Base-by-base conservation (phyloP, 2,329 filamentous ascomycete species). In the Cladosporium sp. region DNA sequence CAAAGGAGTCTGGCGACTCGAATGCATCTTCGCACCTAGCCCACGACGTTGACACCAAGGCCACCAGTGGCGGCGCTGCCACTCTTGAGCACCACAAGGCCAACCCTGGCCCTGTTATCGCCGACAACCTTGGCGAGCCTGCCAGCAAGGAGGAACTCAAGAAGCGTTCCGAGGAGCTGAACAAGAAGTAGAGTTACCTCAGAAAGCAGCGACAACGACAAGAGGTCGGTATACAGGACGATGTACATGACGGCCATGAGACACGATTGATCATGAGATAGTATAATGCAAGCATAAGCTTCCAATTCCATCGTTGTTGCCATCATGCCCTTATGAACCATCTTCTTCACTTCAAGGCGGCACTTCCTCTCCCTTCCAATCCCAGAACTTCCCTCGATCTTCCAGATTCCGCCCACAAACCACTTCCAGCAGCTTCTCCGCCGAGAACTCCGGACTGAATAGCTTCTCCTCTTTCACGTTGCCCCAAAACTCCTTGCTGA, bases 401-500 rank as follows among this genome's bases (percentile, higher is more conserved):
- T 81, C 79, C 14, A 83, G 49, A 1, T 75, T 74, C 64, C 86
- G 77, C 5, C 77, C 74, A 44, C 76, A 78, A 5, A 89, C 77
- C 8, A 93, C 86, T 37, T 84, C 80, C 29, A 89, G 75, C 78
- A 95, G 78, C 75, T 82, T 85, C 79, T 86, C 85, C 0, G 86
- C 91, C 23, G 89, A 87, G 72, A 85, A 88, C 67, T 89, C 87
- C 0, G 87, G 82, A 66, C 83, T 86, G 70, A 94, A 88, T 70
- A 95, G 78, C 76, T 89, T 88, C 70, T 85, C 82, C 55, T 82
- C 78, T 72, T 82, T 81, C 50, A 90, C 87, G 49, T 82, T 86
- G 0, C 74, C 80, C 91, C 91, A 94, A 74, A 91, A 95, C 52
- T 88, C 87, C 72, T 82, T 84, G 68, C 88, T 92, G 67, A 96